Evolutionary conservation across 2,329 filamentous ascomycete species (phyloP).

Genomic region (Paracoccidioides lutzii): DNA sequence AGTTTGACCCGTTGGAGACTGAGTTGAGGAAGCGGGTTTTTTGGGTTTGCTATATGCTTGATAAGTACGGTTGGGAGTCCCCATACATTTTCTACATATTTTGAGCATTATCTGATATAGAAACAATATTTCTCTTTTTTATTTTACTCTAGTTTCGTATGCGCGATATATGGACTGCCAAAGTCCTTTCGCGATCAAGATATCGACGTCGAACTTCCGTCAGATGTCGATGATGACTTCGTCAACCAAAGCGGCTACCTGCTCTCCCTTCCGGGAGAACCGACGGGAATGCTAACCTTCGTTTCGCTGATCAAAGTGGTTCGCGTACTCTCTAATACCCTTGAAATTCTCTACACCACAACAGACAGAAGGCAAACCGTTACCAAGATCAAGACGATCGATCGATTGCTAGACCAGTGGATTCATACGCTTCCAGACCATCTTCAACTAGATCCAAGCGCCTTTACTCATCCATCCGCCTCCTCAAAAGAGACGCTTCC

Average conservation of each 20-base stretch:
- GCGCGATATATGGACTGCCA: slow-evolving; percentile 7
- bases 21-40: slow-evolving; percentile 9
- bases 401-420: slow-evolving; percentile 9
- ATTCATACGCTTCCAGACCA: slow-evolving; percentile 8
- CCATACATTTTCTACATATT: no score
- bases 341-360: slow-evolving; percentile 10
- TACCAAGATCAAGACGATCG: slow-evolving; percentile 8
- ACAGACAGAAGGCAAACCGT: slow-evolving; percentile 7
- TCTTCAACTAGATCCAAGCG: slow-evolving; percentile 4
- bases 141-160: slow-evolving; percentile 1
- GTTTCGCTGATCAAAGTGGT: slow-evolving; percentile 9
- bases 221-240: slow-evolving; percentile 10
- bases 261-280: slow-evolving; percentile 7
- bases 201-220: slow-evolving; percentile 5
- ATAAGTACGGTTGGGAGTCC: background rate
- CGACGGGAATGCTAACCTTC: slow-evolving; percentile 9
- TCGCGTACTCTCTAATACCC: slow-evolving; percentile 7
- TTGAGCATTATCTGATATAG: no score
- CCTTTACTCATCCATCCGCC: background rate
- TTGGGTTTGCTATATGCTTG: slow-evolving; percentile 11
- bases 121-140: no score
- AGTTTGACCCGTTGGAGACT: slow-evolving; percentile 7
- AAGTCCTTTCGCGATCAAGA: slow-evolving; percentile 10
- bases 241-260: slow-evolving; percentile 7
- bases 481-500: background rate